Conservation (phyloP, 2,329 filamentous ascomycete genomes). For the Aspergillus neotritici region DNA sequence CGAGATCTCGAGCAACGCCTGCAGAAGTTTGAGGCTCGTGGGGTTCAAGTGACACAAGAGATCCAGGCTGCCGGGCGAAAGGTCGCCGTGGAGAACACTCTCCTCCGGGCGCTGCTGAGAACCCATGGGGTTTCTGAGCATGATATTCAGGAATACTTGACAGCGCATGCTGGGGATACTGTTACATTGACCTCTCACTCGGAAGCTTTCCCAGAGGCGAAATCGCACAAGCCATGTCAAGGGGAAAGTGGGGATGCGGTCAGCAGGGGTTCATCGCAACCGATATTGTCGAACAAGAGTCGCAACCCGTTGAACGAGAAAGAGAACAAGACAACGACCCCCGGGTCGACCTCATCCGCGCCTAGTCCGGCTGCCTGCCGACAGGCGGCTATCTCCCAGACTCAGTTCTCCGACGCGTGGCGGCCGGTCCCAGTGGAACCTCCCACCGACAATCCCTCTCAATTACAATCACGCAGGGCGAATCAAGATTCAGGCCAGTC, state of each 20-base stretch:
- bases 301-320: too few relatives aligned
- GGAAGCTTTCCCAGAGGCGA: constrained; percentile 1
- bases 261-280: neutral
- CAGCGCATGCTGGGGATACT: constrained; percentile 3
- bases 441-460: neutral
- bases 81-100: constrained; percentile 65
- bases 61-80: constrained; percentile 64
- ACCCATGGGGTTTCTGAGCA: constrained; percentile 53
- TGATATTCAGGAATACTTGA: constrained; percentile 43
- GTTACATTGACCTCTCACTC: neutral
- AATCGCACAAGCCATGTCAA: too few relatives aligned
- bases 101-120: constrained; percentile 55
- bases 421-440: neutral
- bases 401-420: neutral
- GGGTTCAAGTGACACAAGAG: constrained; percentile 64
- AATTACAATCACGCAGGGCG: constrained; percentile 5
- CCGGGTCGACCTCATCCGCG: too few relatives aligned
- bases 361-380: neutral
- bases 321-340: too few relatives aligned
- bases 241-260: too few relatives aligned
- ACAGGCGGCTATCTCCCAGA: neutral
- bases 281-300: neutral
- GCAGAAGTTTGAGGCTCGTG: constrained; percentile 58
- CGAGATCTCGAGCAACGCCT: constrained; percentile 61
- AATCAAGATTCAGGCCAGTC: constrained; percentile 8